phyloP scores from a whole-genome alignment of 495 filamentous ascomycete species.

The Aspergillus nanangensis region DNA sequence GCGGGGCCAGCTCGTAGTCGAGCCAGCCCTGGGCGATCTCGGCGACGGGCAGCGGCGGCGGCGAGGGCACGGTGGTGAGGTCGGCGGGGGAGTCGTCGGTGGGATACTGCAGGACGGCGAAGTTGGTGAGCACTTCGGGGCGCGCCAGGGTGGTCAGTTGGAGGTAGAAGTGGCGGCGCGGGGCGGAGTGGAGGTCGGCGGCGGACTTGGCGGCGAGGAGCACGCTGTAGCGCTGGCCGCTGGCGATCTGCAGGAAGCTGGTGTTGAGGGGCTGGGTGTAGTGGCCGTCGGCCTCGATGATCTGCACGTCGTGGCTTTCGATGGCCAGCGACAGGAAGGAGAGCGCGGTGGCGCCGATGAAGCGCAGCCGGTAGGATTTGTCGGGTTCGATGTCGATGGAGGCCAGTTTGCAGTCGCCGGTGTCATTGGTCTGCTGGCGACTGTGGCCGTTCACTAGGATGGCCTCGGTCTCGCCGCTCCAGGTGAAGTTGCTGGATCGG shows the following conservation, averaged over 20 bases:
- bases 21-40: constrained; percentile 40
- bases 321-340: constrained; percentile 46
- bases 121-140: constrained; percentile 37
- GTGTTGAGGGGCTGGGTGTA: constrained; percentile 48
- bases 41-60: constrained; percentile 31
- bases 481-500: too few relatives aligned
- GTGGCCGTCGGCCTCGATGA: constrained; percentile 53
- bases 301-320: constrained; percentile 44
- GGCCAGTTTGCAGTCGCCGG: constrained; percentile 37
- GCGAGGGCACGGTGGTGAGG: constrained; percentile 16
- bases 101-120: constrained; percentile 49
- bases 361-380: constrained; percentile 54
- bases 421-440: constrained; percentile 25
- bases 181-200: constrained; percentile 14
- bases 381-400: constrained; percentile 51
- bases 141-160: constrained; percentile 50
- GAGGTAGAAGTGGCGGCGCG: constrained; percentile 44
- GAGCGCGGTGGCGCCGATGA: constrained; percentile 50
- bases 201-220: constrained; percentile 42
- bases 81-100: constrained; percentile 2
- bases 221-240: constrained; percentile 53
- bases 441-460: constrained; percentile 45
- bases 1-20: constrained; percentile 49
- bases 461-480: constrained; percentile 43
- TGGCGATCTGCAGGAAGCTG: constrained; percentile 46